A percentile compares a stretch with the other conserved stretches of the same genome.
These are phyloP conservation scores for Pyrenophora tritici-repentis DNA, from an alignment of 2,329 filamentous ascomycete genomes.

Conservation along the genomic window DNA sequence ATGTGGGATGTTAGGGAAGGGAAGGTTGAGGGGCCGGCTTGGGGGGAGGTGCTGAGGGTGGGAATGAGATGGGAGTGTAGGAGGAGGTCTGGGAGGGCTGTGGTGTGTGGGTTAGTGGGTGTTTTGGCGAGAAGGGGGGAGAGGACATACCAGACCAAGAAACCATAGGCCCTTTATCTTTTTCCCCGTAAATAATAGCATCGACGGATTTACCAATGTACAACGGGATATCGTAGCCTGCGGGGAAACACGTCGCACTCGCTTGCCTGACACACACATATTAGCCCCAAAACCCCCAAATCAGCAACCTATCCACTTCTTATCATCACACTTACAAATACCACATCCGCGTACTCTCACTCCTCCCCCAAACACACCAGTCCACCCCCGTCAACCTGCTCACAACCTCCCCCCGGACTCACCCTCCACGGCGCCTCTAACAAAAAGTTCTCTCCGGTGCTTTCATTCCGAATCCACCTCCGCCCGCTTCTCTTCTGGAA, in stretches of 20 bases:
- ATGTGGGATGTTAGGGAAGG: slow-evolving; percentile 51
- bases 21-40: slow-evolving; percentile 33
- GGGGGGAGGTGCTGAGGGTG: slow-evolving; percentile 38
- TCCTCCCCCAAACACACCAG: slow-evolving; percentile 55
- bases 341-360: slow-evolving; percentile 53
- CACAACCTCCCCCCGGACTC: slow-evolving; percentile 56
- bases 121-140: slow-evolving; percentile 37
- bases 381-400: slow-evolving; percentile 59
- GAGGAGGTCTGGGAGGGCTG: slow-evolving; percentile 26
- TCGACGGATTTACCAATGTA: slow-evolving; percentile 57
- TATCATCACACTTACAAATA: slow-evolving; percentile 47
- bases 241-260: slow-evolving; percentile 59
- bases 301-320: too few relatives aligned
- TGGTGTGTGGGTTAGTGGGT: not conserved
- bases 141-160: slow-evolving; percentile 56
- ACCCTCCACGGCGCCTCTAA: slow-evolving; percentile 44
- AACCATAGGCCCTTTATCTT: slow-evolving; percentile 51
- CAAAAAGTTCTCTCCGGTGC: slow-evolving; percentile 52
- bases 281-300: not conserved
- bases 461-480: slow-evolving; percentile 47
- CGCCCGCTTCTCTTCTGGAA: slow-evolving; percentile 13
- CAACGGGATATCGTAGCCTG: slow-evolving; percentile 57
- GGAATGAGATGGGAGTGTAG: slow-evolving; percentile 27
- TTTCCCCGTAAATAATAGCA: slow-evolving; percentile 51
- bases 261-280: slow-evolving; percentile 47